Evolutionary conservation across 2,329 filamentous ascomycete genomes (phyloP).

Genomic region (Fusarium solani-melongenae): DNA sequence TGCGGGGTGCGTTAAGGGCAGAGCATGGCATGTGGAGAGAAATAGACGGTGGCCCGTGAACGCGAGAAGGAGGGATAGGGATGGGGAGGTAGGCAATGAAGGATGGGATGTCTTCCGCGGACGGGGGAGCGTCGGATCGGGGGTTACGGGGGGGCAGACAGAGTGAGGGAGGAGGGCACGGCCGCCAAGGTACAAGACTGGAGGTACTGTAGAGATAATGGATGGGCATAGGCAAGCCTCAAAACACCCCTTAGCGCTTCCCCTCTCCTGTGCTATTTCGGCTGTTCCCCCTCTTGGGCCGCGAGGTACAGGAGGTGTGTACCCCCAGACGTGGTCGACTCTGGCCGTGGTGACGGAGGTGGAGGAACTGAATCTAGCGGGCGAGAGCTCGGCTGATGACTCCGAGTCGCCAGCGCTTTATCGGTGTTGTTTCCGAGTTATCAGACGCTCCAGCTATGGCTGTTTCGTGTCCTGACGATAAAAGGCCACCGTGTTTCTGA

Average conservation of each 20-base stretch:
- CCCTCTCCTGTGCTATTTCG: constrained; percentile 39
- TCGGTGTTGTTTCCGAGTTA: background rate
- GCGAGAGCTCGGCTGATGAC: constrained; percentile 20
- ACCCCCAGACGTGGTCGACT: constrained; percentile 3
- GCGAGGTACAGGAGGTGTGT: background rate
- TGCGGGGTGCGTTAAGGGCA: constrained; percentile 45
- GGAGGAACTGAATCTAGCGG: constrained; percentile 16
- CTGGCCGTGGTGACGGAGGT: constrained; percentile 16
- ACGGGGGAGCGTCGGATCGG: constrained; percentile 6
- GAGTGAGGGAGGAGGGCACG: constrained; percentile 11
- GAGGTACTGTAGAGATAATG: constrained; percentile 13
- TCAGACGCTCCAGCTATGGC: background rate
- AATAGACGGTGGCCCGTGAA: constrained; percentile 42
- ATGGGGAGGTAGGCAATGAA: constrained; percentile 8
- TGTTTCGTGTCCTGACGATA: background rate
- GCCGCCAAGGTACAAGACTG: constrained; percentile 6
- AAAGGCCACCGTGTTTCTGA: background rate
- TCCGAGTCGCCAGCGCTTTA: constrained; percentile 16
- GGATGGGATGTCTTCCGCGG: constrained; percentile 12
- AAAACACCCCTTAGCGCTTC: constrained; percentile 37
- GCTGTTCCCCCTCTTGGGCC: constrained; percentile 30
- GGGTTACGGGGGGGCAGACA: constrained; percentile 11
- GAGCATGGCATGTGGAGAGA: constrained; percentile 42
- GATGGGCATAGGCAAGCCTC: constrained; percentile 37
- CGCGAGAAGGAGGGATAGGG: constrained; percentile 25